phyloP scores from a whole-genome alignment of 148 eudicot species.

The Euryodendron excelsum region DNA sequence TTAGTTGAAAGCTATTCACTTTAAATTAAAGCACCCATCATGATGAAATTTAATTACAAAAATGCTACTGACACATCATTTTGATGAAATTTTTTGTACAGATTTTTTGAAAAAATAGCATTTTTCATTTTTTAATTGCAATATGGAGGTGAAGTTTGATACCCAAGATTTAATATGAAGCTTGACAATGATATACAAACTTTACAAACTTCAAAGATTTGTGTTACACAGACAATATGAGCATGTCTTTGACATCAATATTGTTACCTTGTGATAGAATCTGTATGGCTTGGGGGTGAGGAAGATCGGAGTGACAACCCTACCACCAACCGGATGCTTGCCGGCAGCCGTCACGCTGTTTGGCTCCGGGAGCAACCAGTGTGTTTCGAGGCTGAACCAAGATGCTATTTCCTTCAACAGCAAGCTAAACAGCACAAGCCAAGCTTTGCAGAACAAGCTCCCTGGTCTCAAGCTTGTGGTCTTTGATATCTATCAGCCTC shows the following conservation, averaged over 20 bases:
- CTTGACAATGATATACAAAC: slow-evolving; percentile 12
- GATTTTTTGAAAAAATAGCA: no score
- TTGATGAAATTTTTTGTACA: no score
- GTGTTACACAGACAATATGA: no score
- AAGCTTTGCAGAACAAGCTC: slow-evolving; percentile 33
- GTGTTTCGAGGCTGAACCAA: slow-evolving; percentile 54
- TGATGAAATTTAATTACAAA: no score
- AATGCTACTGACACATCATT: no score
- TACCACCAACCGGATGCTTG: slow-evolving; percentile 85
- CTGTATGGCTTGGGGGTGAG: slow-evolving; percentile 60
- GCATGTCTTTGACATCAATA: no score
- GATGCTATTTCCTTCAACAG: slow-evolving; percentile 66
- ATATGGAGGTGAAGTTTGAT: background rate
- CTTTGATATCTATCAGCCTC: slow-evolving; percentile 79
- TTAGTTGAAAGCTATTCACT: no score
- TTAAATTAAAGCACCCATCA: no score
- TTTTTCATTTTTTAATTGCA: no score
- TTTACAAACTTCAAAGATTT: no score
- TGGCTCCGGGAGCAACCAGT: slow-evolving; percentile 57
- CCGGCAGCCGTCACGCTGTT: slow-evolving; percentile 83
- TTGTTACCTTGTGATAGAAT: slow-evolving; percentile 34
- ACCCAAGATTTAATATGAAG: background rate
- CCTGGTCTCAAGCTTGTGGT: slow-evolving; percentile 64
- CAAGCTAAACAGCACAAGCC: slow-evolving; percentile 54
- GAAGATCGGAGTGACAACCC: slow-evolving; percentile 66